Percentiles rank a stretch among this genome's conserved stretches.
Evolutionary conservation across 1,139 yeast genomes (phyloP).

Genomic region (Blastobotrys apis): DNA sequence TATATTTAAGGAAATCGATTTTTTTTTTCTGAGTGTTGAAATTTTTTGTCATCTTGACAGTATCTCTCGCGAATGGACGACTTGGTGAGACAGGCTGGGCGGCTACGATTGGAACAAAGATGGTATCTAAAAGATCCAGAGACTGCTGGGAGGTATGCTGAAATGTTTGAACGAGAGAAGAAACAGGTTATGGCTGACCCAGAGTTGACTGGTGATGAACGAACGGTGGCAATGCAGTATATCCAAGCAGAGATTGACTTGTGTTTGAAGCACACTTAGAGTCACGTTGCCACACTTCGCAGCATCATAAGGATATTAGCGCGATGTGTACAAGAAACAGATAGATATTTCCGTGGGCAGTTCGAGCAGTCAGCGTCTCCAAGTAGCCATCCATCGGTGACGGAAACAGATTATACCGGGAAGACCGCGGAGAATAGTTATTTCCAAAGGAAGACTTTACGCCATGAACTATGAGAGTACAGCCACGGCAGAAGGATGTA

Average conservation of each 20-base stretch:
- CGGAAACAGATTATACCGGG: not conserved
- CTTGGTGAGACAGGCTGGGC: not conserved
- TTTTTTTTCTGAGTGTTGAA: not conserved
- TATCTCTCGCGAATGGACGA: not conserved
- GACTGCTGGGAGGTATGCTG: not conserved
- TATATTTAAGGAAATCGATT: not conserved
- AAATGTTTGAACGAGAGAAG: slow-evolving; percentile 2
- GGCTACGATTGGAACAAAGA: not conserved
- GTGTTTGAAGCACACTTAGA: not conserved
- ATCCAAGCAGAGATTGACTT: slow-evolving; percentile 1
- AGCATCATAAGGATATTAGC: not conserved
- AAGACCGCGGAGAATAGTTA: not conserved
- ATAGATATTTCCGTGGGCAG: too few species aligned
- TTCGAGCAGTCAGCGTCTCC: not conserved
- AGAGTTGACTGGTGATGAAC: not conserved
- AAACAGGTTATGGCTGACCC: not conserved
- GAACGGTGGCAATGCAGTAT: slow-evolving; percentile 1
- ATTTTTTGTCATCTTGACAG: not conserved
- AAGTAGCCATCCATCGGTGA: not conserved
- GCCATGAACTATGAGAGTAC: too few species aligned
- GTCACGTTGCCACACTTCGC: not conserved
- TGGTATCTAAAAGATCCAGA: not conserved
- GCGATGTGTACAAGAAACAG: too few species aligned
- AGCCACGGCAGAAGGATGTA: too few species aligned
- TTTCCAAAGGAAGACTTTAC: too few species aligned